Evolutionary conservation across 805 yeast genomes (phyloP).

Genomic region (Wickerhamiella lipophila): DNA sequence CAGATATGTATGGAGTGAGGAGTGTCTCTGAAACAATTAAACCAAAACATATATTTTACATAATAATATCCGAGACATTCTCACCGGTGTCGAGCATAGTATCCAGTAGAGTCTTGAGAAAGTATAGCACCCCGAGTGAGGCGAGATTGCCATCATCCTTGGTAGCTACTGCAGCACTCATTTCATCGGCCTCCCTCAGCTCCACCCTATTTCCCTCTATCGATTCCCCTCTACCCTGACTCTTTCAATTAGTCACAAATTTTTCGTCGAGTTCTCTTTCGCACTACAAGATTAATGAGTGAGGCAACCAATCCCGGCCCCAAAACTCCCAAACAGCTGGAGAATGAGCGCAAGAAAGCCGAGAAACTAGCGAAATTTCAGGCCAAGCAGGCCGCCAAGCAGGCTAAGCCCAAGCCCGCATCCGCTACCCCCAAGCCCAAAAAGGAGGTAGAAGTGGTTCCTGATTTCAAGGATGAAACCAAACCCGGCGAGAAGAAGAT

Average conservation of each 20-base stretch:
- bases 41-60: too few relatives aligned
- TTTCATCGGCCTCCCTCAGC: too few relatives aligned
- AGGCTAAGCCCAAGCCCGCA: conserved; percentile 28
- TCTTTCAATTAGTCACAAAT: conserved; percentile 7
- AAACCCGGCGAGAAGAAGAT: conserved; percentile 83
- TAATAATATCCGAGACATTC: too few relatives aligned
- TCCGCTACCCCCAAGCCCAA: conserved; percentile 39
- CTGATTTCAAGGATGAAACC: conserved; percentile 79
- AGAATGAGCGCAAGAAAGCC: conserved; percentile 78
- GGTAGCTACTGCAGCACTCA: too few relatives aligned
- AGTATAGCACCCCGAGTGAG: too few relatives aligned
- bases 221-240: too few relatives aligned
- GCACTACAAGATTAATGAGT: conserved; percentile 8
- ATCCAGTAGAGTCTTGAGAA: too few relatives aligned
- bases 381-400: conserved; percentile 63
- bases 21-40: too few relatives aligned
- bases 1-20: too few relatives aligned
- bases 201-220: background rate
- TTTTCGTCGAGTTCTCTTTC: conserved; percentile 8
- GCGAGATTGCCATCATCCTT: too few relatives aligned
- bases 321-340: conserved; percentile 69
- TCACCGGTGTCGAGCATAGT: too few relatives aligned
- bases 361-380: conserved; percentile 77
- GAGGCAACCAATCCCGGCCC: conserved; percentile 24
- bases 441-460: conserved; percentile 60